These are phyloP conservation scores for Cladosporium sp. DNA, from an alignment of 2,329 filamentous ascomycete species.

Conservation along the genomic window DNA sequence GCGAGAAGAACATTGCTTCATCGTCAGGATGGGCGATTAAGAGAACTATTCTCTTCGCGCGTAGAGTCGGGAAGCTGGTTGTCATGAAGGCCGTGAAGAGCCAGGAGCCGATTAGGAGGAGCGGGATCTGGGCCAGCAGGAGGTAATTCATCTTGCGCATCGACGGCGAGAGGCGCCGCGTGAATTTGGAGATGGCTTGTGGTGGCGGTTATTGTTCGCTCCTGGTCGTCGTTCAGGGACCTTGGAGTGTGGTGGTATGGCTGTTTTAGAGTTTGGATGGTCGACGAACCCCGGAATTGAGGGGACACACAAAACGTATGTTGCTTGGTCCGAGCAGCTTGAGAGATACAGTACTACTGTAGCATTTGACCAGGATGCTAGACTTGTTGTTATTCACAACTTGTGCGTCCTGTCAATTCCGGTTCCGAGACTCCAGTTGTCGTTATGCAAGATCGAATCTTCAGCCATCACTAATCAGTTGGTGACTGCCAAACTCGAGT, in stretches of 20 bases:
- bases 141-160: conserved; percentile 42
- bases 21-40: conserved; percentile 97
- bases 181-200: background rate
- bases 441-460: background rate
- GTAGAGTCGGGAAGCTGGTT: conserved; percentile 63
- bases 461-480: background rate
- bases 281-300: background rate
- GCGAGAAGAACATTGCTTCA: conserved; percentile 99
- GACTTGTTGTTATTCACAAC: background rate
- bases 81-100: conserved; percentile 49
- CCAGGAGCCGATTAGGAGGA: conserved; percentile 47
- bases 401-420: background rate
- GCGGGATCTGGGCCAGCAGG: conserved; percentile 40
- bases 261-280: background rate
- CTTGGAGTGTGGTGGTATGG: background rate
- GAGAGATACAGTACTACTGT: background rate
- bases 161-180: background rate
- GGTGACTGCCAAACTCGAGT: background rate
- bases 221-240: too few species aligned
- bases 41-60: conserved; percentile 83
- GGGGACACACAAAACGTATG: background rate
- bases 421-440: background rate
- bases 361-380: background rate
- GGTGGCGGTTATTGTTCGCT: background rate
- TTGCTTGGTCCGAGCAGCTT: background rate